phyloP scores from a whole-genome alignment of 805 yeast genomes.

The Barnettozyma californica region DNA sequence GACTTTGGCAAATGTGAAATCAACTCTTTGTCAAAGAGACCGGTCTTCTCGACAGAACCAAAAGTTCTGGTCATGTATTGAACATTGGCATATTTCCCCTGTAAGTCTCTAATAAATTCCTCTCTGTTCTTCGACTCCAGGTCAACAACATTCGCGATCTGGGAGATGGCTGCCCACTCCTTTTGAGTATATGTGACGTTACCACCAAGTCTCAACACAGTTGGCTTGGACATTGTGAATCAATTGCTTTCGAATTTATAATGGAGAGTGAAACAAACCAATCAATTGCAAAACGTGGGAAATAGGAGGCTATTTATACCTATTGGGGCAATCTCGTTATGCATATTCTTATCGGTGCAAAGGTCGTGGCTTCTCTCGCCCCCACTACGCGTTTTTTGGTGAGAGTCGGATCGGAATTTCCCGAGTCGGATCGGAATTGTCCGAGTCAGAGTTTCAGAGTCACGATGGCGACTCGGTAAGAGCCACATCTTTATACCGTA shows the following conservation, averaged over 20 bases:
- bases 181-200: constrained; percentile 51
- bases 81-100: constrained; percentile 27
- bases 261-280: not conserved
- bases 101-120: constrained; percentile 31
- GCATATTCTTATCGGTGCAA: not conserved
- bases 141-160: constrained; percentile 42
- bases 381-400: too few species aligned
- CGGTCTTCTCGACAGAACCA: constrained; percentile 46
- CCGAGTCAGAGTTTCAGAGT: too few species aligned
- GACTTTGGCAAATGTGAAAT: constrained; percentile 48
- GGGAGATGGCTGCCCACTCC: constrained; percentile 56
- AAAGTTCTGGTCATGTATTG: constrained; percentile 47
- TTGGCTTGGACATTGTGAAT: constrained; percentile 35
- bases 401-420: too few species aligned
- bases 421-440: too few species aligned
- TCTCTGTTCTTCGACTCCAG: constrained; percentile 33
- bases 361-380: not conserved
- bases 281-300: not conserved
- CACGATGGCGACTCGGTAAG: too few species aligned
- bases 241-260: too few species aligned
- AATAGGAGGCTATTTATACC: not conserved
- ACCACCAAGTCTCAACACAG: constrained; percentile 59
- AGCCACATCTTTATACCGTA: too few species aligned
- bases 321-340: too few species aligned
- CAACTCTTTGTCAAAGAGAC: constrained; percentile 61